Conservation (phyloP, 768 basidiomycete species). For the Saitozyma podzolica region DNA sequence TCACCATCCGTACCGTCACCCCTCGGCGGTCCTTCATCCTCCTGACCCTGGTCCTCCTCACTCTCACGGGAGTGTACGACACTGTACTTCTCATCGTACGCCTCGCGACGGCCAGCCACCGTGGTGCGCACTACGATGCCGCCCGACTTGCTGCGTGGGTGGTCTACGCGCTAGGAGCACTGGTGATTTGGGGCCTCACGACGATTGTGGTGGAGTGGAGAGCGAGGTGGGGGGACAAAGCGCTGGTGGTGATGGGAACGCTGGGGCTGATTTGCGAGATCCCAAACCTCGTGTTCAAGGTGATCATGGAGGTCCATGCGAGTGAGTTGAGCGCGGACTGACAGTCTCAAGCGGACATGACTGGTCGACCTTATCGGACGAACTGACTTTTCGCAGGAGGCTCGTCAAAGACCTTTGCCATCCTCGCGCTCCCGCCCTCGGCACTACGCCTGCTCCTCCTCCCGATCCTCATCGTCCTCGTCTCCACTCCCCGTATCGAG, state of each 20-base stretch:
- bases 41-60: constrained; percentile 65
- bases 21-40: constrained; percentile 79
- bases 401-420: constrained; percentile 31
- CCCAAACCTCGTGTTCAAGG: constrained; percentile 32
- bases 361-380: background rate
- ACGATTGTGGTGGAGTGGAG: constrained; percentile 33
- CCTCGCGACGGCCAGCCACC: constrained; percentile 59
- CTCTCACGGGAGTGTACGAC: constrained; percentile 75
- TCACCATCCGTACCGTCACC: constrained; percentile 61
- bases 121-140: background rate
- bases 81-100: constrained; percentile 70
- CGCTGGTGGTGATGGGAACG: constrained; percentile 23
- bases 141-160: constrained; percentile 18
- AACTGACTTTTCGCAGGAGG: constrained; percentile 7
- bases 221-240: constrained; percentile 31
- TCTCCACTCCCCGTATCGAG: constrained; percentile 65
- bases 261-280: constrained; percentile 33
- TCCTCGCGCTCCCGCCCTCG: constrained; percentile 56
- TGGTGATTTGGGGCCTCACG: constrained; percentile 33
- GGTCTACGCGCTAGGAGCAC: constrained; percentile 35
- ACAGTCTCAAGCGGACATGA: background rate
- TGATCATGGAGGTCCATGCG: constrained; percentile 25
- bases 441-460: constrained; percentile 37
- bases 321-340: constrained; percentile 23
- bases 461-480: constrained; percentile 56